These are phyloP conservation scores for Jaltomata sinuosa DNA, from an alignment of 257 asterid genomes.

Conservation along the genomic window DNA sequence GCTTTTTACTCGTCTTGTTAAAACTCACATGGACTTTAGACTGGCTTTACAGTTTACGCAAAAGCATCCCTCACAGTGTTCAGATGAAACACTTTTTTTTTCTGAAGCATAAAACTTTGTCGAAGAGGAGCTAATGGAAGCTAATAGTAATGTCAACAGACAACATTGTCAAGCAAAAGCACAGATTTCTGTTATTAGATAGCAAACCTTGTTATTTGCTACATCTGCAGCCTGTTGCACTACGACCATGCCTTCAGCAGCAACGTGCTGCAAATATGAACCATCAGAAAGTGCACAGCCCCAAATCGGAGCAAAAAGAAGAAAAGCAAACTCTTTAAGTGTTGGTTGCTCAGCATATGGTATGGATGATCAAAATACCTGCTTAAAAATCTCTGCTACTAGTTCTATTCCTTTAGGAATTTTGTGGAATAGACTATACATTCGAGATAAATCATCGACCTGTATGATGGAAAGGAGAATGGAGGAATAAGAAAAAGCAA, in stretches of 20 bases:
- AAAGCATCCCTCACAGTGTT: not conserved
- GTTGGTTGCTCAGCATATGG: not conserved
- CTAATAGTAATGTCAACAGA: not conserved
- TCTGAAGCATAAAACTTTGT: not conserved
- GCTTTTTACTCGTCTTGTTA: not conserved
- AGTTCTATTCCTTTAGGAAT: conserved; percentile 52
- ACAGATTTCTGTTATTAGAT: not conserved
- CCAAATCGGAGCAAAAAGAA: not conserved
- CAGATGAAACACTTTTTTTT: not conserved
- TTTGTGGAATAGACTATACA: conserved; percentile 51
- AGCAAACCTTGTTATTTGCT: conserved; percentile 28
- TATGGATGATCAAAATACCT: conserved; percentile 19
- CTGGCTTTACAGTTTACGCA: not conserved
- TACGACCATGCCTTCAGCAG: conserved; percentile 35
- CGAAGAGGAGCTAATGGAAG: not conserved
- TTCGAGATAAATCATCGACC: conserved; percentile 54
- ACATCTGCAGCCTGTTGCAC: conserved; percentile 52
- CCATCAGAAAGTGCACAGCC: not conserved
- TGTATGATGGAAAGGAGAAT: conserved; percentile 4
- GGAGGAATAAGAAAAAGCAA: not conserved
- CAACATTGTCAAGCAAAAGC: not conserved
- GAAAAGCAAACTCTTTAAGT: not conserved
- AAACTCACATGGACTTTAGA: not conserved
- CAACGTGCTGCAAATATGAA: conserved; percentile 29
- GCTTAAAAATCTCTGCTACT: conserved; percentile 39